phyloP scores from a whole-genome alignment of 139 green algal species.

The Limnomonas spitsbergensis region DNA sequence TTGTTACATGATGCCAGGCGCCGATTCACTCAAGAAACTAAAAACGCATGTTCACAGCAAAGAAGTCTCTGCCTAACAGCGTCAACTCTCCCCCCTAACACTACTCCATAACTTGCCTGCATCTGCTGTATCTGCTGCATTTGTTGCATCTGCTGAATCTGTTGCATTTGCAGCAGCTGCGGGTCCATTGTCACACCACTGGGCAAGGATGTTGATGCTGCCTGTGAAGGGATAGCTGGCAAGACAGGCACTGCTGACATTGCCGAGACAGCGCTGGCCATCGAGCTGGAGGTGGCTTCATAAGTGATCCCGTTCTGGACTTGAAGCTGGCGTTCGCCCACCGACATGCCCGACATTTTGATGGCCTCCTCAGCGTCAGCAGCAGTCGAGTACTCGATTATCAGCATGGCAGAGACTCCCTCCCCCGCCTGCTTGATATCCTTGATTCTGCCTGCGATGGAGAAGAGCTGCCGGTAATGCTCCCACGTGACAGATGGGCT shows the following conservation, averaged over 20 bases:
- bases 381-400: constrained; percentile 1
- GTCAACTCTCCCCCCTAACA: too few species aligned
- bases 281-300: not conserved
- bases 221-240: too few species aligned
- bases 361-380: constrained; percentile 11
- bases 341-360: constrained; percentile 7
- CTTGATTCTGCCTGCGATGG: constrained; percentile 12
- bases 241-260: not conserved
- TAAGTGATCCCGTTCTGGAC: constrained; percentile 15
- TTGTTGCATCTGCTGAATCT: constrained; percentile 12
- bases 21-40: too few species aligned
- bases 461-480: constrained; percentile 12
- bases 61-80: too few species aligned
- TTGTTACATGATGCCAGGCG: too few species aligned
- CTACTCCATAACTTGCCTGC: constrained; percentile 5
- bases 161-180: constrained; percentile 16
- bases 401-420: not conserved
- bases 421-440: constrained; percentile 10
- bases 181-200: too few species aligned
- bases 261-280: not conserved
- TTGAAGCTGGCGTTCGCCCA: constrained; percentile 1
- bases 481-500: not conserved
- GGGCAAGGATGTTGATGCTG: too few species aligned
- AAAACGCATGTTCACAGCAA: too few species aligned
- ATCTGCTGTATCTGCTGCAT: constrained; percentile 12